Base-by-base conservation (phyloP, 2,329 filamentous ascomycete genomes). In the Monosporascus ibericus region DNA sequence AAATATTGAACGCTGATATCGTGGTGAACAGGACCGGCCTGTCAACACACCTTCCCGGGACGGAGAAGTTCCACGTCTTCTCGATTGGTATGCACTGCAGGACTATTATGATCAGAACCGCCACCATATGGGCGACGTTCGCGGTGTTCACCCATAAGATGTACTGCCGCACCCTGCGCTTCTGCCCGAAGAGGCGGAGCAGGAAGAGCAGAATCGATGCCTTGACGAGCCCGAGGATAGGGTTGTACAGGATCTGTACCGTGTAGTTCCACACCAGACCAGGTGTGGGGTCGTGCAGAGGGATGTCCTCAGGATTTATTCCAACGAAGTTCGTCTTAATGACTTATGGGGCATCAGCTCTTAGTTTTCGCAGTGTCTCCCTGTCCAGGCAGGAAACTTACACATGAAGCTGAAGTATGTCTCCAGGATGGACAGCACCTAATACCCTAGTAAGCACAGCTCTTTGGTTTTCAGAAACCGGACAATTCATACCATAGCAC, bases 161-260 rank as follows among this genome's bases (percentile, higher is more conserved):
- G 20, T 64, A 60, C 8, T 62, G 57, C 30, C 65, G 61, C 2
- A 73, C 62, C 22, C 55, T 66, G 27, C 48, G 59, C 52, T 72
- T 72, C 50, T 71, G 61, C 18, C 69, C 60, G 48, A 69, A 67
- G 1, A 76, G 66, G 1, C 72, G 72, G 18, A 73, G 64, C n/a
- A 76, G 65, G 53, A 76, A 75, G n/a, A 76, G 55, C 4, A 77
- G 65, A 18, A 75, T 64, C 0, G 74, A 76, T 2, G 69, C 67
- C 58, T 76, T 77, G 52, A 75, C 69, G 9, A 77, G 64, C 4
- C 72, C 71, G 2, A 77, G 58, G 44, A 76, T 71, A 0, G 74
- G 74, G 49, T 75, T 76, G 63, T 77, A 76, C 2, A 73, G 60
- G 8, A 74, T 59, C 44, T 74, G 68, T 37, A 69, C 68, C 18